phyloP scores from a whole-genome alignment of 2,329 filamentous ascomycete genomes.

The Davidsoniella neocaledoniae region DNA sequence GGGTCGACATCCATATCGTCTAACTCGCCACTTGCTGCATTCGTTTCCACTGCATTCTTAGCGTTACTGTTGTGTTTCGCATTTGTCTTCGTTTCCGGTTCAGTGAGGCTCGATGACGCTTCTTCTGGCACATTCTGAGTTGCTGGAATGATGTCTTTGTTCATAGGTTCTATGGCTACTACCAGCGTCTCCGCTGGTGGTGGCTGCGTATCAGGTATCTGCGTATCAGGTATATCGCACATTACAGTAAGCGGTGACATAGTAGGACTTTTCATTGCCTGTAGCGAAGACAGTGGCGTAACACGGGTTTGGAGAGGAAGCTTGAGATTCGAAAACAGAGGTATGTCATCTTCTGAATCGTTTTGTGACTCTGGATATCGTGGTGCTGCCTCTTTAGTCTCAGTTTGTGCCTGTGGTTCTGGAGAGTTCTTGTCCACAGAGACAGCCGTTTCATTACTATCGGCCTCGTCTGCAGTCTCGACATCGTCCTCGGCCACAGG shows the following conservation, averaged over 20 bases:
- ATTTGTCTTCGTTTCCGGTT: not conserved
- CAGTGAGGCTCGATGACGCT: conserved; percentile 4
- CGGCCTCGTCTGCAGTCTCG: not conserved
- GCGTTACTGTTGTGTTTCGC: not conserved
- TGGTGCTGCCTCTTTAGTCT: not conserved
- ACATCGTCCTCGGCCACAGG: not conserved
- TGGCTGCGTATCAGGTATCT: conserved; percentile 2
- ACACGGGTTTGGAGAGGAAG: not conserved
- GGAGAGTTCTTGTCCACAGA: not conserved
- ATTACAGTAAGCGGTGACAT: conserved; percentile 8
- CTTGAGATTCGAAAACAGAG: conserved; percentile 5
- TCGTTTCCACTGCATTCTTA: not conserved
- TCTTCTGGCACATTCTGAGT: not conserved
- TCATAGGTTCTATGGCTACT: too few species aligned
- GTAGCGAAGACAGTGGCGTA: not conserved
- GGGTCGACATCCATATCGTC: conserved; percentile 1
- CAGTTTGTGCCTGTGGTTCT: not conserved
- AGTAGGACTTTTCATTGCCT: conserved; percentile 6
- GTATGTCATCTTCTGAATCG: not conserved
- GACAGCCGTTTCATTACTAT: not conserved
- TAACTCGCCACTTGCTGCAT: not conserved
- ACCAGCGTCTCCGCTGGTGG: not conserved
- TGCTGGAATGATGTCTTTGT: not conserved
- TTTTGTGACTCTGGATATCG: not conserved
- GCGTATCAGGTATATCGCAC: conserved; percentile 9